Percentiles rank a stretch among this genome's conserved stretches.
phyloP scores from a whole-genome alignment of 768 basidiomycete species.

The Tylopilus intermedius region DNA sequence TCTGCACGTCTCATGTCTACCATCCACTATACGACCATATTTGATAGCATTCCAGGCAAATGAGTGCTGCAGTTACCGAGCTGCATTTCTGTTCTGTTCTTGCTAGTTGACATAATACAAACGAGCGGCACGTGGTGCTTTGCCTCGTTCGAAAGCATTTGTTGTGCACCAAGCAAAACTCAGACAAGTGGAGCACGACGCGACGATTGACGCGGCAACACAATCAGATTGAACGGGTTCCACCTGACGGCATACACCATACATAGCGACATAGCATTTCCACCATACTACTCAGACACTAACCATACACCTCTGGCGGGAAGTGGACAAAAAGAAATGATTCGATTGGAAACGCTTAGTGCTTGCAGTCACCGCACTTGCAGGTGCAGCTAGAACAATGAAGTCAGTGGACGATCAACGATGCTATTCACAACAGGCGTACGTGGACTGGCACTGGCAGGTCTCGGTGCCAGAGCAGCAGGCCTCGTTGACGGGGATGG shows the following conservation, averaged over 20 bases:
- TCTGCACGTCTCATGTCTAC: too few relatives aligned
- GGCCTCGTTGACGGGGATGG: constrained; percentile 18
- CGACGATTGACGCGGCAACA: neutral
- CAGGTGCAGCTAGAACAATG: constrained; percentile 11
- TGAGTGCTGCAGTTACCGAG: too few relatives aligned
- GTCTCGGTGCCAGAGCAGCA: constrained; percentile 11
- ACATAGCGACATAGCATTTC: neutral
- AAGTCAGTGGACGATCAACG: neutral
- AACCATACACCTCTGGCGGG: neutral
- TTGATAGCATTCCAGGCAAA: too few relatives aligned
- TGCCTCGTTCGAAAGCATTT: neutral
- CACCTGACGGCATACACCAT: neutral
- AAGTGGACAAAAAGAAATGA: too few relatives aligned
- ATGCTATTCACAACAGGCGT: neutral
- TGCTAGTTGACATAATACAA: too few relatives aligned
- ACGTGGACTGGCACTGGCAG: constrained; percentile 14
- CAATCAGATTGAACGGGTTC: neutral
- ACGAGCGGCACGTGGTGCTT: too few relatives aligned
- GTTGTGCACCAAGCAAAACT: neutral
- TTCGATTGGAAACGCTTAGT: neutral
- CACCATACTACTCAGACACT: neutral
- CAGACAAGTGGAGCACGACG: neutral
- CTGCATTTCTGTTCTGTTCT: too few relatives aligned
- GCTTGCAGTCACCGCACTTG: constrained; percentile 19
- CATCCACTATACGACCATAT: too few relatives aligned